Conservation (phyloP, 2,329 filamentous ascomycete species). For the Xylaria sp. region DNA sequence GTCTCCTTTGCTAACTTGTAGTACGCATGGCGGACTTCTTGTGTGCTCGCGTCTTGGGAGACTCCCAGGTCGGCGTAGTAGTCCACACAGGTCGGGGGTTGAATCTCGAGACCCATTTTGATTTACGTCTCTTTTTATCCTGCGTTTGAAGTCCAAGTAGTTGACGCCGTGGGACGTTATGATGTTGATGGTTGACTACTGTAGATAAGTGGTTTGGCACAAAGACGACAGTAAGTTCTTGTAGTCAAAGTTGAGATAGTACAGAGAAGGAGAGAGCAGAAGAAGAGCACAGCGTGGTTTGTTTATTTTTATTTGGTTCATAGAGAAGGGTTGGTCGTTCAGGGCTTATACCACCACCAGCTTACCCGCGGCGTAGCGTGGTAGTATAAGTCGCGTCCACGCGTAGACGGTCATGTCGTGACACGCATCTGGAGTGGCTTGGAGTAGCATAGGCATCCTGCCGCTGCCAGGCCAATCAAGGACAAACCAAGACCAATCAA, state of each 20-base stretch:
- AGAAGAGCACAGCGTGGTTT: background rate
- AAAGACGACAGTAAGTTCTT: background rate
- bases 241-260: background rate
- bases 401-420: slow-evolving; percentile 15
- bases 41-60: background rate
- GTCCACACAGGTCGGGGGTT: slow-evolving; percentile 13
- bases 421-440: slow-evolving; percentile 15
- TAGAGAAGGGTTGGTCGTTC: background rate
- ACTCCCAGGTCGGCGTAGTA: slow-evolving; percentile 25
- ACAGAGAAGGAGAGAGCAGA: background rate
- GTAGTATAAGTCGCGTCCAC: slow-evolving; percentile 8
- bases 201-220: background rate
- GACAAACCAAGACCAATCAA: background rate
- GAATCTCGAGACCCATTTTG: slow-evolving; percentile 3
- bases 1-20: slow-evolving; percentile 18
- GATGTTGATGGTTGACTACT: background rate
- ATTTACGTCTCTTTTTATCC: background rate
- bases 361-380: slow-evolving; percentile 4
- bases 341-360: background rate
- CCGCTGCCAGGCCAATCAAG: background rate
- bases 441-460: background rate
- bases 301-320: background rate
- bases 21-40: slow-evolving; percentile 16
- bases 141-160: background rate
- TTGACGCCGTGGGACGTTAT: background rate